Conservation (phyloP, 1,284 basidiomycete species). For the Puccinia horiana region DNA sequence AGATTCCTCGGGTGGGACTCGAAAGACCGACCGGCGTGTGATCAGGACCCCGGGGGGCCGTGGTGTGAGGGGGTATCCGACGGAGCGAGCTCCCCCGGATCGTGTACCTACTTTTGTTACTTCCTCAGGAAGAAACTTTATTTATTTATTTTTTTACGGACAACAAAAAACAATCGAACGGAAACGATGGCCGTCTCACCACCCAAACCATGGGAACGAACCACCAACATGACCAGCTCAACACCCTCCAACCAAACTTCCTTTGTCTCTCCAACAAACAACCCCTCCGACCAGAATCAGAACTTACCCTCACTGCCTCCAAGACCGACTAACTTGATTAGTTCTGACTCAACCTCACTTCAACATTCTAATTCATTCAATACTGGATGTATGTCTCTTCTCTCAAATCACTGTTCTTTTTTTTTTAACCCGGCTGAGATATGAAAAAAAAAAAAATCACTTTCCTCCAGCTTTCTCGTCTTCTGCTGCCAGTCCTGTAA, state of each 20-base stretch:
- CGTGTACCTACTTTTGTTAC: too few relatives aligned
- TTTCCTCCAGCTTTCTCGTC: slow-evolving; percentile 9
- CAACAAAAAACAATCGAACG: background rate
- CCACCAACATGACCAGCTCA: background rate
- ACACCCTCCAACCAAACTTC: background rate
- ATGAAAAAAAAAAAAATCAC: background rate
- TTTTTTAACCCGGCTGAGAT: background rate
- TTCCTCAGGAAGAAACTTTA: too few relatives aligned
- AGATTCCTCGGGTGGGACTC: too few relatives aligned
- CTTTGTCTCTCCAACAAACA: background rate
- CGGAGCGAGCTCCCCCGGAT: too few relatives aligned
- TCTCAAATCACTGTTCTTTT: background rate
- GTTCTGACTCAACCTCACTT: background rate
- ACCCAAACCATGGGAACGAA: slow-evolving; percentile 36
- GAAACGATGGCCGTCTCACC: slow-evolving; percentile 27
- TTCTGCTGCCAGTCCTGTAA: slow-evolving; percentile 3
- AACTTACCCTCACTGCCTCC: slow-evolving; percentile 13
- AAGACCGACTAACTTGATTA: slow-evolving; percentile 7
- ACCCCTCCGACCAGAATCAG: background rate
- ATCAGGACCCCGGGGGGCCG: too few relatives aligned
- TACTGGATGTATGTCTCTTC: background rate
- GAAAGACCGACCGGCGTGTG: too few relatives aligned
- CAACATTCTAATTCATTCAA: slow-evolving; percentile 7
- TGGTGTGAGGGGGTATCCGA: too few relatives aligned
- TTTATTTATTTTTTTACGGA: too few relatives aligned